These are phyloP conservation scores for Shiraia sp. DNA, from an alignment of 2,329 filamentous ascomycete genomes.

Conservation along the genomic window DNA sequence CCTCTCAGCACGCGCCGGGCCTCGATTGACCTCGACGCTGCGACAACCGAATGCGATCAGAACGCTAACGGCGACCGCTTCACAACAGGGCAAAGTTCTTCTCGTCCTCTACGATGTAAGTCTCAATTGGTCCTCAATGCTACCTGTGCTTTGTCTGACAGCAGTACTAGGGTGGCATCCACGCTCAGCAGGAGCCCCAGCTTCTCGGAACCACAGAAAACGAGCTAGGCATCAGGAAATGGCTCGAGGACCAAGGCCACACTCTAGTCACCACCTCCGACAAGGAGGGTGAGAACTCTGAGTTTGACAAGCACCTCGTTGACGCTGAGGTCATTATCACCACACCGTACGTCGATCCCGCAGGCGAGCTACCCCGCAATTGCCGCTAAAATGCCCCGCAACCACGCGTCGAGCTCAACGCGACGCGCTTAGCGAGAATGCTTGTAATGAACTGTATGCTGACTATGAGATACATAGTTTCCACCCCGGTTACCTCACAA, in stretches of 20 bases:
- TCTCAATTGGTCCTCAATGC: constrained; percentile 26
- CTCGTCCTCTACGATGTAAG: constrained; percentile 89
- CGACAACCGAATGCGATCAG: constrained; percentile 57
- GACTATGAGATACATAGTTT: constrained; percentile 62
- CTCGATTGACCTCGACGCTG: constrained; percentile 49
- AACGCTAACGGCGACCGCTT: constrained; percentile 67
- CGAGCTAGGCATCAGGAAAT: constrained; percentile 94
- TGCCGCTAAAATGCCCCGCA: constrained; percentile 33
- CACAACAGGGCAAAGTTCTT: constrained; percentile 91
- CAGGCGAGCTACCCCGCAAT: constrained; percentile 32
- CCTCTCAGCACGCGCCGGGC: constrained; percentile 51
- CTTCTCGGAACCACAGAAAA: constrained; percentile 97
- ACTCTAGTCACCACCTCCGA: constrained; percentile 95
- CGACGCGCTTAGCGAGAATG: constrained; percentile 13
- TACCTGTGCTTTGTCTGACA: constrained; percentile 21
- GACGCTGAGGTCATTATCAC: constrained; percentile 99
- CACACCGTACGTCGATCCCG: constrained; percentile 69
- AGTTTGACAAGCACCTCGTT: constrained; percentile 92
- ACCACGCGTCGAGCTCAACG: constrained; percentile 14
- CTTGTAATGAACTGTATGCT: constrained; percentile 16
- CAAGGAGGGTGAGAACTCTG: constrained; percentile 93
- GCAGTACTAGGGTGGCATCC: constrained; percentile 66
- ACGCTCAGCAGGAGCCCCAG: constrained; percentile 84
- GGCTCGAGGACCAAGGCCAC: constrained; percentile 97
- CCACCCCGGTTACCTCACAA: constrained; percentile 97